Conservation (phyloP, 768 basidiomycete species). For the Calocybe gangraenosa region DNA sequence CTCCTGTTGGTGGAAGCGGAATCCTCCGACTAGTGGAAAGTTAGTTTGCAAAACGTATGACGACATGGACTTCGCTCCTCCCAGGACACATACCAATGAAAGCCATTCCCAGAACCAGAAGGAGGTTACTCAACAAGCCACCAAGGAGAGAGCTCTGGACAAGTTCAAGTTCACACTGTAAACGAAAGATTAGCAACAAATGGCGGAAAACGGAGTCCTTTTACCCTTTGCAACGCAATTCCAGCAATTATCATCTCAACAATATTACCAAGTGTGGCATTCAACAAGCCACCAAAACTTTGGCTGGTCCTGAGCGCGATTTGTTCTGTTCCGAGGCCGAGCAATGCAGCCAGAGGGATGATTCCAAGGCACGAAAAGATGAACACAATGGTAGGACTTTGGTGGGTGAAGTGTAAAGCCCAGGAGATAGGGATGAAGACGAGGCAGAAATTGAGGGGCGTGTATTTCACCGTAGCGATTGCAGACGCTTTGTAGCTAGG, state of each 20-base stretch:
- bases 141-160: conserved; percentile 51
- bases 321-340: conserved; percentile 51
- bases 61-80: too few species aligned
- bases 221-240: conserved; percentile 33
- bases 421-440: conserved; percentile 48
- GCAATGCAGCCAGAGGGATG: conserved; percentile 46
- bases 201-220: conserved; percentile 12
- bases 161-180: conserved; percentile 46
- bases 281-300: conserved; percentile 48
- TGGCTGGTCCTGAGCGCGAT: conserved; percentile 44
- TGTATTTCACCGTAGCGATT: conserved; percentile 27
- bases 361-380: conserved; percentile 44
- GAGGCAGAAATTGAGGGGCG: conserved; percentile 38
- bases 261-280: conserved; percentile 50
- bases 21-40: conserved; percentile 35
- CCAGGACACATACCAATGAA: conserved; percentile 57
- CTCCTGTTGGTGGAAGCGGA: conserved; percentile 46
- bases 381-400: conserved; percentile 43
- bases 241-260: conserved; percentile 51
- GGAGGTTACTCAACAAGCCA: conserved; percentile 60
- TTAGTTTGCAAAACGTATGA: conserved; percentile 14
- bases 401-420: conserved; percentile 42
- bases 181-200: neutral
- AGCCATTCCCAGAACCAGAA: conserved; percentile 83
- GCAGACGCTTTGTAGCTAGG: conserved; percentile 31